Base-by-base conservation (phyloP, 768 basidiomycete species). In the Nidula microcarpa region DNA sequence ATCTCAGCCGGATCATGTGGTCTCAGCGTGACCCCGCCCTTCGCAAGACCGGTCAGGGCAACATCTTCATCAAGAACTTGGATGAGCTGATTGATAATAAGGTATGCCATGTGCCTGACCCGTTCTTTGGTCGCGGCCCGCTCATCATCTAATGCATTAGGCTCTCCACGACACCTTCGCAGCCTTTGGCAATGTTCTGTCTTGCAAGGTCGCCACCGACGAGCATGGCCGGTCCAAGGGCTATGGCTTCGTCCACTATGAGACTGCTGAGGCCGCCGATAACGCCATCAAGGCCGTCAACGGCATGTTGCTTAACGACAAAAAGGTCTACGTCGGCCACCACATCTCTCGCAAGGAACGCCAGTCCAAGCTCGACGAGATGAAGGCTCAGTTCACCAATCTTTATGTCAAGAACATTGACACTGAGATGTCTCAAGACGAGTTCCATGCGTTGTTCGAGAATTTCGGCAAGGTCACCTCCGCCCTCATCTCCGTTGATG, bases 1-100 rank as follows among this genome's bases (percentile, higher is more conserved):
- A 64, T 57, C 51, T 53, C 60, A 93, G 91, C 80, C 93, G 97
- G 65, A 99, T 99, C 82, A 99, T 99, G 97, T 98, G 97, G 96
- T 98, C 95, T 66, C 97, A 98, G 83, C 92, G 97, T 70, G 97
- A 98, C 77, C 97, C 97, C 55, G 93, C 94, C 62, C 86, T 99
- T 68, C 91, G 97, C 74, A 98, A 98, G 86, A 98, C 94, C 58
- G 94, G 94, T 59, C 94, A 98, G 77, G 97, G 97, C 72, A 99
- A 99, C 73, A 94, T 99, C 67, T 99, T 99, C 79, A 98, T 99
- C 77, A 99, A 99, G 79, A 99, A 99, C 76, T 76, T 99, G 61
- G 95, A 97, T 65, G 93, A 96, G 72, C 81, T 79, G 53, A 98
- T 98, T 61, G 97, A 99, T 75, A 98, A 99, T 82, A 98, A 98